Evolutionary conservation across 2,329 filamentous ascomycete genomes (phyloP).

Genomic region (Dissoconium aciculare): DNA sequence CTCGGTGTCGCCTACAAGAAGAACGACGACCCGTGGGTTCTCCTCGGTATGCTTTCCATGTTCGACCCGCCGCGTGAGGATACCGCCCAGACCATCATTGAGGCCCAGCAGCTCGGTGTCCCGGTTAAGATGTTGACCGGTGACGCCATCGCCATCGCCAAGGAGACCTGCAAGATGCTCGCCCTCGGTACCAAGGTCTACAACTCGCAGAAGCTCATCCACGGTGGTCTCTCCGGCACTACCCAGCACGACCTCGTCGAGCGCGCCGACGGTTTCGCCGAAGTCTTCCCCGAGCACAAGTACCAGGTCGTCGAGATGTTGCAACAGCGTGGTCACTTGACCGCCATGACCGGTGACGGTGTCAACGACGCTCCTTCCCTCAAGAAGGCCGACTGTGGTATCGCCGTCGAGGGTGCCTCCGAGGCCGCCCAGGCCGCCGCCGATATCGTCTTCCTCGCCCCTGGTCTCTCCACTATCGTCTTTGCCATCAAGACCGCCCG

Average conservation of each 20-base stretch:
- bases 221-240: slow-evolving; percentile 57
- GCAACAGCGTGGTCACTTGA: slow-evolving; percentile 57
- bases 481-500: slow-evolving; percentile 59
- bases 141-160: slow-evolving; percentile 65
- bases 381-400: slow-evolving; percentile 62
- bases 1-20: slow-evolving; percentile 67
- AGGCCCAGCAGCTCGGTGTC: slow-evolving; percentile 61
- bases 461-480: slow-evolving; percentile 56
- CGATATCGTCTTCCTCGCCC: slow-evolving; percentile 61
- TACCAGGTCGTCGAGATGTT: slow-evolving; percentile 64
- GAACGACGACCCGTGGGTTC: slow-evolving; percentile 57
- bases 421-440: slow-evolving; percentile 59
- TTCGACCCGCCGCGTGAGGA: slow-evolving; percentile 68
- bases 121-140: slow-evolving; percentile 71
- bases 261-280: slow-evolving; percentile 57
- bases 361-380: slow-evolving; percentile 60
- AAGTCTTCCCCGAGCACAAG: slow-evolving; percentile 63
- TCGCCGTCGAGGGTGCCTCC: slow-evolving; percentile 56
- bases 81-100: slow-evolving; percentile 62
- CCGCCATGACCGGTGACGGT: slow-evolving; percentile 62
- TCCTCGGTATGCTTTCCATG: slow-evolving; percentile 65
- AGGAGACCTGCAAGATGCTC: slow-evolving; percentile 72
- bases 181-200: slow-evolving; percentile 67
- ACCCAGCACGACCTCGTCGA: slow-evolving; percentile 64
- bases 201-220: slow-evolving; percentile 63